Percentiles rank a stretch among this genome's conserved stretches.
Conservation (phyloP, 768 basidiomycete genomes). For the Baorangia bicolor region DNA sequence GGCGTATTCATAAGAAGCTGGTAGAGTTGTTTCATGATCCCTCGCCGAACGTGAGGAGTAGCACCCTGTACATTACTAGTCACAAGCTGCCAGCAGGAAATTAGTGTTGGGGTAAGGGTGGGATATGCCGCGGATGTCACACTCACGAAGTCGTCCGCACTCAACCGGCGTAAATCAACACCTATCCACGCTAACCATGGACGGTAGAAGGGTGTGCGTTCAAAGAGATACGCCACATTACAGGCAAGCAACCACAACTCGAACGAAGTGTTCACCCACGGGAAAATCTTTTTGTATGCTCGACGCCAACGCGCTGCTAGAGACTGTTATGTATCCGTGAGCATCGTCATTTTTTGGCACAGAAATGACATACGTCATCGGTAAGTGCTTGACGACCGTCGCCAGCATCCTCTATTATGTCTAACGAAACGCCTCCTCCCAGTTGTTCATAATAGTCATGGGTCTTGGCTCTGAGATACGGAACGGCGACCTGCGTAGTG, state of each 20-base stretch:
- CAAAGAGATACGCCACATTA: slow-evolving; percentile 91
- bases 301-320: slow-evolving; percentile 53
- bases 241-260: slow-evolving; percentile 82
- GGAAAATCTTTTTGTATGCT: slow-evolving; percentile 73
- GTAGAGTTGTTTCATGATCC: slow-evolving; percentile 44
- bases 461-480: slow-evolving; percentile 85
- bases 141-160: slow-evolving; percentile 75
- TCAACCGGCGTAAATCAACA: slow-evolving; percentile 76
- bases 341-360: neutral
- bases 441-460: slow-evolving; percentile 89
- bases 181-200: slow-evolving; percentile 91
- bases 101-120: slow-evolving; percentile 1
- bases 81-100: slow-evolving; percentile 14
- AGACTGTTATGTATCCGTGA: slow-evolving; percentile 37
- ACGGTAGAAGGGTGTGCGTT: slow-evolving; percentile 79
- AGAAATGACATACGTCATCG: slow-evolving; percentile 47
- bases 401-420: slow-evolving; percentile 56
- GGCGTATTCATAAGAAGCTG: slow-evolving; percentile 54
- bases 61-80: slow-evolving; percentile 14
- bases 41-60: slow-evolving; percentile 29
- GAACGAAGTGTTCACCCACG: slow-evolving; percentile 73
- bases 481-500: slow-evolving; percentile 64
- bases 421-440: slow-evolving; percentile 76
- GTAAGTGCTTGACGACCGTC: slow-evolving; percentile 44
- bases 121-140: neutral